phyloP scores from a whole-genome alignment of 2,329 filamentous ascomycete genomes.

The Xylariaceae sp. region DNA sequence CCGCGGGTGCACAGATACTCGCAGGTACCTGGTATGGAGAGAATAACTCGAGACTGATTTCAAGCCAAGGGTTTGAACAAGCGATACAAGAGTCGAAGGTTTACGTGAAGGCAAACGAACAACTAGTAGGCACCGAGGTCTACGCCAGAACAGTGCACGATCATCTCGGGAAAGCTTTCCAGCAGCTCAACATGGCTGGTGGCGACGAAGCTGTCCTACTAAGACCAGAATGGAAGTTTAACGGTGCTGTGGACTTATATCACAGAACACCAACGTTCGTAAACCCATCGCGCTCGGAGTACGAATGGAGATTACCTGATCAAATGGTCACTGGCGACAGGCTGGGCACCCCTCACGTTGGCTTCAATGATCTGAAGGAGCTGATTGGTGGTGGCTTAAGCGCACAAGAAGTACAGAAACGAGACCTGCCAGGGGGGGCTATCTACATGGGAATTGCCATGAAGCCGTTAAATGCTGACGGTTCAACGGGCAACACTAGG shows the following conservation, averaged over 20 bases:
- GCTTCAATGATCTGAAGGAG: slow-evolving; percentile 13
- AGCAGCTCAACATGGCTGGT: background rate
- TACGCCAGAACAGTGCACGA: background rate
- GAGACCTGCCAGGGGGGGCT: slow-evolving; percentile 2
- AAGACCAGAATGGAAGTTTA: slow-evolving; percentile 4
- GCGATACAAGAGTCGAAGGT: slow-evolving; percentile 7
- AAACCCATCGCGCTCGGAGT: background rate
- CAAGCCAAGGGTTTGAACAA: slow-evolving; percentile 7
- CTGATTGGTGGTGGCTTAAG: slow-evolving; percentile 12
- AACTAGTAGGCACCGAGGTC: background rate
- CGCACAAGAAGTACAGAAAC: background rate
- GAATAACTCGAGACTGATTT: slow-evolving; percentile 7
- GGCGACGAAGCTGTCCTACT: background rate
- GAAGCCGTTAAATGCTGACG: background rate
- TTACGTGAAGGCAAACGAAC: slow-evolving; percentile 7
- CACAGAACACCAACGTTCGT: slow-evolving; percentile 1
- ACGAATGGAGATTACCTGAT: background rate
- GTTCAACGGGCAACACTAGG: background rate
- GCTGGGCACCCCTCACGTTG: background rate
- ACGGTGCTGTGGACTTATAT: background rate
- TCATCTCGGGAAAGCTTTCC: slow-evolving; percentile 6
- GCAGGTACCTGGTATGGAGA: slow-evolving; percentile 13
- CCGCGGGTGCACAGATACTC: background rate
- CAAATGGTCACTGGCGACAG: background rate
- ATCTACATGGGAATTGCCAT: background rate